A percentile compares a stretch with the other conserved stretches of the same genome.
These are phyloP conservation scores for Polychaeton citri DNA, from an alignment of 2,329 filamentous ascomycete genomes.

Conservation along the genomic window DNA sequence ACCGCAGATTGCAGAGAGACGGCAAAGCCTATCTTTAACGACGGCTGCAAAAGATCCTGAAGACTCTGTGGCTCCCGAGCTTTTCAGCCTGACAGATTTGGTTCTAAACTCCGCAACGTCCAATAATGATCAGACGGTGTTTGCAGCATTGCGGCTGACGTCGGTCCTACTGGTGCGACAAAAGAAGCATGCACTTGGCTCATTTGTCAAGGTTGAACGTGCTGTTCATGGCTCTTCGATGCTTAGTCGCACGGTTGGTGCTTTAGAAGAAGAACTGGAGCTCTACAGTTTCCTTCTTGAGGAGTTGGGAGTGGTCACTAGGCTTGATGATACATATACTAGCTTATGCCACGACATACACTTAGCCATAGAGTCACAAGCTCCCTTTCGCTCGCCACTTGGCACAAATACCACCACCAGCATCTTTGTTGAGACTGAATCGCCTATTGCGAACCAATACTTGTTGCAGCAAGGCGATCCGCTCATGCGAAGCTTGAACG, in stretches of 20 bases:
- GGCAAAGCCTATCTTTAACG: conserved; percentile 79
- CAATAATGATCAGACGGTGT: conserved; percentile 73
- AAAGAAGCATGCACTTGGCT: conserved; percentile 71
- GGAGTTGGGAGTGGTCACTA: conserved; percentile 53
- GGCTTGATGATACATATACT: conserved; percentile 61
- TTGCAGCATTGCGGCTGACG: conserved; percentile 75
- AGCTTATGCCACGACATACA: conserved; percentile 55
- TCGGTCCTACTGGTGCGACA: conserved; percentile 78
- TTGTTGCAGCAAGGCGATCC: conserved; percentile 39
- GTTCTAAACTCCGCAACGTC: conserved; percentile 76
- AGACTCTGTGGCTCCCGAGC: conserved; percentile 63
- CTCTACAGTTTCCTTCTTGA: conserved; percentile 55
- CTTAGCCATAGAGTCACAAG: conserved; percentile 18
- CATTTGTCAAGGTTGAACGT: conserved; percentile 53
- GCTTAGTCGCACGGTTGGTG: conserved; percentile 52
- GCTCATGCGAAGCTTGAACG: conserved; percentile 38
- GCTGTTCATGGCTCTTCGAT: conserved; percentile 13
- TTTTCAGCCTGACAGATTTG: conserved; percentile 90
- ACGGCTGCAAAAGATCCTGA: conserved; percentile 64
- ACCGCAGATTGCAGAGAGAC: conserved; percentile 41
- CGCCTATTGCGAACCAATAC: conserved; percentile 1
- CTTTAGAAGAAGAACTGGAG: conserved; percentile 62
- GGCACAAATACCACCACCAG: conserved; percentile 1
- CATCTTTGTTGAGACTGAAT: background rate
- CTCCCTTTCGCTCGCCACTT: conserved; percentile 4